Conservation (phyloP, 768 basidiomycete genomes). For the Kwoniella newhampshirensis region DNA sequence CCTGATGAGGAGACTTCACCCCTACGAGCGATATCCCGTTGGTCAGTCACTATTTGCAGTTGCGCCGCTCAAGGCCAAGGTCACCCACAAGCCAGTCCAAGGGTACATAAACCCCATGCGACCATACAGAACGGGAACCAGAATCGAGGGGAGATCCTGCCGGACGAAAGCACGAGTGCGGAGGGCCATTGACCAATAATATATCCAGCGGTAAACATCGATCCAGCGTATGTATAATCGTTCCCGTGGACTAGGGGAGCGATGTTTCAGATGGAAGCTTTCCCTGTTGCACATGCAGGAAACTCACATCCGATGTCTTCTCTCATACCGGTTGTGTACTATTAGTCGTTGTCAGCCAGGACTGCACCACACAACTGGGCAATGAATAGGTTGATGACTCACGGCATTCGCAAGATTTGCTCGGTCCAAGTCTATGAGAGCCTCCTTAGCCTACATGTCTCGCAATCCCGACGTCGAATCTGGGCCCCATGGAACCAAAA, state of each 20-base stretch:
- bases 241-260: conserved; percentile 21
- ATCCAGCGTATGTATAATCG: conserved; percentile 26
- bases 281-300: not conserved
- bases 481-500: not conserved
- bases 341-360: not conserved
- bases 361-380: no score
- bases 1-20: conserved; percentile 29
- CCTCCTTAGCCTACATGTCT: no score
- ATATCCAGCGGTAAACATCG: conserved; percentile 24
- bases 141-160: conserved; percentile 20
- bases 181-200: conserved; percentile 29
- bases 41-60: not conserved
- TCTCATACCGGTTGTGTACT: conserved; percentile 36
- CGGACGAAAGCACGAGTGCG: conserved; percentile 27
- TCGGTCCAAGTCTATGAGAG: conserved; percentile 28
- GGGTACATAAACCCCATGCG: conserved; percentile 28
- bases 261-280: not conserved
- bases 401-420: conserved; percentile 38
- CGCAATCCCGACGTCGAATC: not conserved
- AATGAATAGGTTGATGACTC: not conserved
- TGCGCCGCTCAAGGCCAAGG: not conserved
- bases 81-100: conserved; percentile 18
- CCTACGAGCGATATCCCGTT: conserved; percentile 4
- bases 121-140: conserved; percentile 27
- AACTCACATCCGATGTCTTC: conserved; percentile 25